Conservation (phyloP, 768 basidiomycete species). For the Scleroderma bovista region DNA sequence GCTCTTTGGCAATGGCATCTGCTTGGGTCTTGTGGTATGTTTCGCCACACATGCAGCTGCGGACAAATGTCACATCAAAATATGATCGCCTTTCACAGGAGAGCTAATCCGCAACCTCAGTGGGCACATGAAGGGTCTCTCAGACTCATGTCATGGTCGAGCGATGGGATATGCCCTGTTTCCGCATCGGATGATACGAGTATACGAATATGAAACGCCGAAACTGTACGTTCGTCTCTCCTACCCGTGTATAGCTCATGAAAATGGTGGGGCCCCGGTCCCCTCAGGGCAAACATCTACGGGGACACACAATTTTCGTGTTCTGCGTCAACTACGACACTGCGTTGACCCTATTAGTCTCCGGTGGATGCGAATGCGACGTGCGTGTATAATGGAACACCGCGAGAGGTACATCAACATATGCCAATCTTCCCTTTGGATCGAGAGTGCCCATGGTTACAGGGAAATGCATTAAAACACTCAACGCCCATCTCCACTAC, state of each 20-base stretch:
- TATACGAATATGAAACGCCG: constrained; percentile 85
- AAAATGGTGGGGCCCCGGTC: not conserved
- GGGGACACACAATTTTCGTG: constrained; percentile 82
- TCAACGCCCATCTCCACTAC: too few species aligned
- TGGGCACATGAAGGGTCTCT: constrained; percentile 79
- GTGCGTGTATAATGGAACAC: too few species aligned
- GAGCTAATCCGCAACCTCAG: constrained; percentile 68
- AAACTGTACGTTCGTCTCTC: constrained; percentile 51
- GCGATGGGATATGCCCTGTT: constrained; percentile 75
- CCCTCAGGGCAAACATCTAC: constrained; percentile 64
- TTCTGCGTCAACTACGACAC: too few species aligned
- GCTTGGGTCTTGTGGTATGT: not conserved
- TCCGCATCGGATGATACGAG: constrained; percentile 92
- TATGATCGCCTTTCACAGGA: constrained; percentile 79
- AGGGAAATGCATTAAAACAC: too few species aligned
- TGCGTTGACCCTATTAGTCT: too few species aligned
- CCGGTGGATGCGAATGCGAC: too few species aligned
- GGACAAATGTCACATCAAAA: too few species aligned
- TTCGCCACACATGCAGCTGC: constrained; percentile 19
- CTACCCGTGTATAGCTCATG: not conserved
- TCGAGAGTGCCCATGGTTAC: too few species aligned
- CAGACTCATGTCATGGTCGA: constrained; percentile 87
- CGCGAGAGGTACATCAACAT: too few species aligned
- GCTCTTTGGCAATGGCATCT: not conserved
- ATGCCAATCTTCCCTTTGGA: too few species aligned